A percentile compares a stretch with the other conserved stretches of the same genome.
Evolutionary conservation across 106 monocot species (phyloP).

Genomic region (Vanilla planifolia): DNA sequence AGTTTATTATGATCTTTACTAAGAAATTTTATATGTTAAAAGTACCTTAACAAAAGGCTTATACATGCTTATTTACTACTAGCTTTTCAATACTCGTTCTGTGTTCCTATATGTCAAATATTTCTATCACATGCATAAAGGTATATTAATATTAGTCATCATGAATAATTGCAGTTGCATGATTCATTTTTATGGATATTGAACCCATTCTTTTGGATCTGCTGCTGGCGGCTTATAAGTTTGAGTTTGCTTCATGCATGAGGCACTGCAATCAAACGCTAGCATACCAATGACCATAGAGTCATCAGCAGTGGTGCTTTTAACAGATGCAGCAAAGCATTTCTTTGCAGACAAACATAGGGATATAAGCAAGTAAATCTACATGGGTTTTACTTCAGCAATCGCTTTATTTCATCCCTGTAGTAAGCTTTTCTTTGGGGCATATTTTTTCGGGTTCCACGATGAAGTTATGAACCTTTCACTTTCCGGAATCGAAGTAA

Average conservation of each 20-base stretch:
- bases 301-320: slow-evolving; percentile 58
- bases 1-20: no score
- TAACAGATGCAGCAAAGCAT: slow-evolving; percentile 68
- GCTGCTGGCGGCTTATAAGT: slow-evolving; percentile 74
- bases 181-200: no score
- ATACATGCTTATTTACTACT: no score
- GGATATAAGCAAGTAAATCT: slow-evolving; percentile 56
- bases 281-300: slow-evolving; percentile 61
- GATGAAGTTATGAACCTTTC: slow-evolving; percentile 67
- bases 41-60: no score
- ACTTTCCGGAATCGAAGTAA: slow-evolving; percentile 51
- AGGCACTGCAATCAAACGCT: slow-evolving; percentile 63
- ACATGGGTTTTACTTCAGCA: background rate
- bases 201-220: slow-evolving; percentile 46
- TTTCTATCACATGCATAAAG: no score
- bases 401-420: background rate
- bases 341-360: slow-evolving; percentile 51
- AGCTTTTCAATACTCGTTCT: no score
- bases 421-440: slow-evolving; percentile 3
- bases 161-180: no score
- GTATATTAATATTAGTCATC: no score
- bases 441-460: slow-evolving; percentile 60
- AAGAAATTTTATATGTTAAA: no score
- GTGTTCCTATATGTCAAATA: no score
- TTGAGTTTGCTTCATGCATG: slow-evolving; percentile 80